Evolutionary conservation across 2,329 filamentous ascomycete species (phyloP).

Genomic region (Colletotrichum echinochloae): DNA sequence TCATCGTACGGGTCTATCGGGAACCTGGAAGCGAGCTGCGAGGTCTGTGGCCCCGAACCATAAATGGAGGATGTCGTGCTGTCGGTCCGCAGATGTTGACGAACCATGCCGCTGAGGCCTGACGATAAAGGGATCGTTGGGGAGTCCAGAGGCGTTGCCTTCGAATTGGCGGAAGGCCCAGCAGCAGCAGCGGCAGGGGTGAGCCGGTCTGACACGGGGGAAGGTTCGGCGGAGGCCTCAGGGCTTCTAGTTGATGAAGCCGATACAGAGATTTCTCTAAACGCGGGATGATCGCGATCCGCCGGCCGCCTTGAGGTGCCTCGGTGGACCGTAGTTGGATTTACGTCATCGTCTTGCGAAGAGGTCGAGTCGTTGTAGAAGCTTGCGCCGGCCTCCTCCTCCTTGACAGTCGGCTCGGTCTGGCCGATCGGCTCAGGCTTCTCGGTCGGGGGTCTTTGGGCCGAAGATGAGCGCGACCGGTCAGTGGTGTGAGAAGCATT

Average conservation of each 20-base stretch:
- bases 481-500: conserved; percentile 54
- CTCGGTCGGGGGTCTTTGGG: conserved; percentile 52
- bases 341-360: conserved; percentile 50
- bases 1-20: conserved; percentile 50
- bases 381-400: conserved; percentile 51
- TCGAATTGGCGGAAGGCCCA: conserved; percentile 42
- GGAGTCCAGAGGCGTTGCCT: conserved; percentile 68
- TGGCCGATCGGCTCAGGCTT: conserved; percentile 47
- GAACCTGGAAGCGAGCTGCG: conserved; percentile 54
- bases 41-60: conserved; percentile 58
- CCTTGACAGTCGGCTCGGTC: conserved; percentile 48
- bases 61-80: conserved; percentile 88
- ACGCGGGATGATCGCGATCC: conserved; percentile 67
- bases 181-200: conserved; percentile 40
- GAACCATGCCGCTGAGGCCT: conserved; percentile 84
- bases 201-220: conserved; percentile 45
- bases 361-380: conserved; percentile 56
- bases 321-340: neutral
- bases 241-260: conserved; percentile 55
- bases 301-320: conserved; percentile 60
- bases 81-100: conserved; percentile 83
- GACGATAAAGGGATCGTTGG: conserved; percentile 79
- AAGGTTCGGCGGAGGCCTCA: conserved; percentile 48
- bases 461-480: conserved; percentile 61
- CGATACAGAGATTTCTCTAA: conserved; percentile 59